Conservation (phyloP, 768 basidiomycete species). For the Agaricus sinodeliciosus region DNA sequence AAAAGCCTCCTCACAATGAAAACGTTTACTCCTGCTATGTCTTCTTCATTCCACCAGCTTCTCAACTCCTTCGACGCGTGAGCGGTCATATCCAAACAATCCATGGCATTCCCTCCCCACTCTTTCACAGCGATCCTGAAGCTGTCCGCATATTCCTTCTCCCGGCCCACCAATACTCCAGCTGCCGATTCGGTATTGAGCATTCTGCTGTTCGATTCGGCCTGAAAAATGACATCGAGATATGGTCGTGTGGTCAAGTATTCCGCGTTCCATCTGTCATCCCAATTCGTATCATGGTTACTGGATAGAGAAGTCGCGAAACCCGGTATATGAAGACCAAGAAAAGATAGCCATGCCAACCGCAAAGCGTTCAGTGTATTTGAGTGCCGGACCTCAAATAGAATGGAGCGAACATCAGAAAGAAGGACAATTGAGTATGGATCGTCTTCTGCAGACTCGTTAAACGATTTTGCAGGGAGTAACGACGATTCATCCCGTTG, state of each 20-base stretch:
- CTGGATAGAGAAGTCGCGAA: slow-evolving; percentile 37
- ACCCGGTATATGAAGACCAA: slow-evolving; percentile 70
- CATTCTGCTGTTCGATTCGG: slow-evolving; percentile 20
- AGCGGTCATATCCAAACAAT: slow-evolving; percentile 40
- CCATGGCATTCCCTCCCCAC: slow-evolving; percentile 52
- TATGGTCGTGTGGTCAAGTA: slow-evolving; percentile 38
- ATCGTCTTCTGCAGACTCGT: slow-evolving; percentile 46
- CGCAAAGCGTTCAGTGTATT: slow-evolving; percentile 53
- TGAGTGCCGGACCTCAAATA: slow-evolving; percentile 40
- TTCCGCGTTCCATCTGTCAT: slow-evolving; percentile 62
- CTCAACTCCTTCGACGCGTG: slow-evolving; percentile 23
- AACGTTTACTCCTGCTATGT: slow-evolving; percentile 44
- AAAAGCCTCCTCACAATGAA: slow-evolving; percentile 54
- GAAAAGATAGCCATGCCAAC: slow-evolving; percentile 60
- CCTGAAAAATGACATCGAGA: slow-evolving; percentile 50
- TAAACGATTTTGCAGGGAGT: slow-evolving; percentile 49
- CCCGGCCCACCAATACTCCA: slow-evolving; percentile 61
- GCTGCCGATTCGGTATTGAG: slow-evolving; percentile 55
- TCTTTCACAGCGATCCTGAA: slow-evolving; percentile 59
- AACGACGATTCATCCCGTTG: slow-evolving; percentile 34
- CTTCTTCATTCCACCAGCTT: slow-evolving; percentile 35
- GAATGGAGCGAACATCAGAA: slow-evolving; percentile 56
- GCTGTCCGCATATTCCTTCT: slow-evolving; percentile 50
- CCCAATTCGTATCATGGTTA: slow-evolving; percentile 33
- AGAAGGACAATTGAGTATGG: slow-evolving; percentile 73